Conservation (phyloP, 2,329 filamentous ascomycete genomes). For the Fusarium albidum region DNA sequence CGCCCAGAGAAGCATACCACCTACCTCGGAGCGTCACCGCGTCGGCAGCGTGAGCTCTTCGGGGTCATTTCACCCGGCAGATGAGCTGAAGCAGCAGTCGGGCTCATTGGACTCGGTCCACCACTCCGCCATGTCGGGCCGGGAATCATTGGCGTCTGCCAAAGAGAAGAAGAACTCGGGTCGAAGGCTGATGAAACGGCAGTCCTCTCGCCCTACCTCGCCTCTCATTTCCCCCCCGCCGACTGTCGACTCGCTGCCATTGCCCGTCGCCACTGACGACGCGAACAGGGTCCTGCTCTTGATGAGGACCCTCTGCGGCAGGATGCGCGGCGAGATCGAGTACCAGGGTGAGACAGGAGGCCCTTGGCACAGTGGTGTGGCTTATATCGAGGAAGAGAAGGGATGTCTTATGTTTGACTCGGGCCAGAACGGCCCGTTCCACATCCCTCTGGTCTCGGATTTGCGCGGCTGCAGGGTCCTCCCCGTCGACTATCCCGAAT, state of each 20-base stretch:
- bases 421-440: slow-evolving; percentile 70
- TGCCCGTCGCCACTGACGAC: slow-evolving; percentile 70
- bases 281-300: slow-evolving; percentile 76
- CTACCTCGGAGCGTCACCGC: slow-evolving; percentile 64
- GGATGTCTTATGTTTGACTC: slow-evolving; percentile 80
- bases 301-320: slow-evolving; percentile 80
- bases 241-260: slow-evolving; percentile 66
- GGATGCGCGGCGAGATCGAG: slow-evolving; percentile 81
- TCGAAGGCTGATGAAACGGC: slow-evolving; percentile 63
- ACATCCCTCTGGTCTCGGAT: slow-evolving; percentile 74
- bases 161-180: slow-evolving; percentile 56
- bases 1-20: slow-evolving; percentile 51
- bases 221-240: slow-evolving; percentile 62
- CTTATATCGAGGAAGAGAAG: slow-evolving; percentile 79
- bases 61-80: slow-evolving; percentile 60
- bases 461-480: slow-evolving; percentile 77
- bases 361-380: slow-evolving; percentile 75
- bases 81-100: slow-evolving; percentile 56
- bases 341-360: slow-evolving; percentile 70
- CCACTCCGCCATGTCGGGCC: slow-evolving; percentile 47
- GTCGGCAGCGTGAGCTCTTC: slow-evolving; percentile 76
- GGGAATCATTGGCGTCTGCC: slow-evolving; percentile 46
- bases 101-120: slow-evolving; percentile 52
- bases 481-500: slow-evolving; percentile 57
- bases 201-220: slow-evolving; percentile 65